Evolutionary conservation across 176 grass and related monocot genomes (phyloP).

Genomic region (Hordeum marinum): DNA sequence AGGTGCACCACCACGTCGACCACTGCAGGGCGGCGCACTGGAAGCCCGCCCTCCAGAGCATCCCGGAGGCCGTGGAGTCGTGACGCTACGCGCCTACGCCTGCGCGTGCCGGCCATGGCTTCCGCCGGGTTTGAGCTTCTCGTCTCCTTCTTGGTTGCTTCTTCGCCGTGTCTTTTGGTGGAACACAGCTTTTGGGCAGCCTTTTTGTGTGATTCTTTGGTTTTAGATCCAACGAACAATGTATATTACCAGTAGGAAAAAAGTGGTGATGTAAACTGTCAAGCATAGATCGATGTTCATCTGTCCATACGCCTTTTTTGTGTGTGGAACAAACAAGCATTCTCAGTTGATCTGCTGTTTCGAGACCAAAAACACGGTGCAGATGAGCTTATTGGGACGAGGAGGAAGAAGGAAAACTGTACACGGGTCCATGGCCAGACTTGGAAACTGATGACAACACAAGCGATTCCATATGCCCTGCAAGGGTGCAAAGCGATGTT

Average conservation of each 20-base stretch:
- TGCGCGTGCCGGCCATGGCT: neutral
- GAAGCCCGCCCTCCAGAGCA: conserved; percentile 55
- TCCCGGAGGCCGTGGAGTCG: conserved; percentile 51
- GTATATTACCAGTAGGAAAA: conserved; percentile 5
- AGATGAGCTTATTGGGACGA: neutral
- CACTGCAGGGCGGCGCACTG: conserved; percentile 38
- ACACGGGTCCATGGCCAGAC: neutral
- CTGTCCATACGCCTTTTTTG: neutral
- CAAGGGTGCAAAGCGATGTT: neutral
- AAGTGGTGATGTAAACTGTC: conserved; percentile 7
- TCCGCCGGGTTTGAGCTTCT: neutral
- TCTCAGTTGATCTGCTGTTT: neutral
- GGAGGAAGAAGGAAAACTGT: neutral
- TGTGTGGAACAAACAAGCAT: neutral
- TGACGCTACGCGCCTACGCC: no score
- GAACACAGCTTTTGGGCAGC: neutral
- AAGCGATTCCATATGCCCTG: neutral
- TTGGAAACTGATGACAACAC: neutral
- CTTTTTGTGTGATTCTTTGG: neutral
- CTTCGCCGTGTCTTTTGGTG: neutral
- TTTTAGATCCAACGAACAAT: neutral
- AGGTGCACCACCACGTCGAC: conserved; percentile 36
- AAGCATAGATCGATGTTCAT: neutral
- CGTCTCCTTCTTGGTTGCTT: neutral
- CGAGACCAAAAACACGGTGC: neutral